Evolutionary conservation across 768 basidiomycete species (phyloP).

Genomic region (Strobilomyces echinocephalus): DNA sequence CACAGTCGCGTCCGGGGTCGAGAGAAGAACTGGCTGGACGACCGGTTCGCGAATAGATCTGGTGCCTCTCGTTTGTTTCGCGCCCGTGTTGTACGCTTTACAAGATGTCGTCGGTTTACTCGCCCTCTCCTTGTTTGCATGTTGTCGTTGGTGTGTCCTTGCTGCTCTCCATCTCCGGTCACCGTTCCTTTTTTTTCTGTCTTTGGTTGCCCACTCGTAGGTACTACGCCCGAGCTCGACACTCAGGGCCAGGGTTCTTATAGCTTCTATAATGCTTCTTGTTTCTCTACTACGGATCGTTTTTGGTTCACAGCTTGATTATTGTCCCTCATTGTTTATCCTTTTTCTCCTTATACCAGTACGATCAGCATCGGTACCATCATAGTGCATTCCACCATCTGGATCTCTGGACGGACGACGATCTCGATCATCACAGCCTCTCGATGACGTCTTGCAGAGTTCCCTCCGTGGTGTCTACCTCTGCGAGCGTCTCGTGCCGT

Average conservation of each 20-base stretch:
- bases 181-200: neutral
- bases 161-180: neutral
- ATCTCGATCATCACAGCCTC: neutral
- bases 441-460: conserved; percentile 10
- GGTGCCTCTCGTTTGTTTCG: neutral
- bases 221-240: neutral
- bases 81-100: neutral
- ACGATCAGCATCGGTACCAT: neutral
- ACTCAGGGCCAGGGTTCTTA: neutral
- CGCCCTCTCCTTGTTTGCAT: neutral
- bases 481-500: conserved; percentile 2
- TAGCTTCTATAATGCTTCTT: conserved; percentile 13
- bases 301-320: neutral
- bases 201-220: neutral
- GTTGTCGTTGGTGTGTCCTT: neutral
- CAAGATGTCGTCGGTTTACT: neutral
- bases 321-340: conserved; percentile 5
- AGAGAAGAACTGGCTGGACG: conserved; percentile 22
- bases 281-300: no score
- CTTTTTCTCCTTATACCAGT: neutral
- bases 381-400: neutral
- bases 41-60: conserved; percentile 13
- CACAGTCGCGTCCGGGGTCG: conserved; percentile 25
- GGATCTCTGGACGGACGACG: neutral
- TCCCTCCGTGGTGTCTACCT: conserved; percentile 4